phyloP scores from a whole-genome alignment of 345 rosid genomes.

The Pistacia integerrima region DNA sequence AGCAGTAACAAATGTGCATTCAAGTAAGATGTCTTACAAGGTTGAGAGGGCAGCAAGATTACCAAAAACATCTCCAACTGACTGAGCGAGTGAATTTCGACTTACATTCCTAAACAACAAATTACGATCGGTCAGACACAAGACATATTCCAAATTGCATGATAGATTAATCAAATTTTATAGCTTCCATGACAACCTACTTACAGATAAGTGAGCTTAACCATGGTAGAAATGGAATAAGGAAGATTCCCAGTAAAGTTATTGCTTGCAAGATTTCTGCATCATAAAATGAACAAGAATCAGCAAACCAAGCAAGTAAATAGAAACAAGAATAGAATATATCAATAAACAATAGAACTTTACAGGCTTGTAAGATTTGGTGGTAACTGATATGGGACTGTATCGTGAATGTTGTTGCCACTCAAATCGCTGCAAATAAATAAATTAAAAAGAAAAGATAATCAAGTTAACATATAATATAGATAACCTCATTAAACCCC shows the following conservation, averaged over 20 bases:
- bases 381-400: constrained; percentile 91
- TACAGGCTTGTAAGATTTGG: constrained; percentile 97
- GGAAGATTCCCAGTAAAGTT: constrained; percentile 91
- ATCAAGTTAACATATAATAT: background rate
- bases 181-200: constrained; percentile 39
- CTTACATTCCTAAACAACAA: constrained; percentile 65
- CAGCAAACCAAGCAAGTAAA: constrained; percentile 16
- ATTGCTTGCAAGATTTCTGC: constrained; percentile 89
- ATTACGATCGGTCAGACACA: constrained; percentile 13
- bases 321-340: constrained; percentile 12
- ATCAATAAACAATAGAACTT: constrained; percentile 21
- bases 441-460: constrained; percentile 7
- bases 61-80: constrained; percentile 72
- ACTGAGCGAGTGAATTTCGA: constrained; percentile 67
- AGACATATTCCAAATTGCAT: constrained; percentile 3
- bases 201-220: constrained; percentile 73
- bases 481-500: background rate
- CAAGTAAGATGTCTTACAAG: constrained; percentile 56
- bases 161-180: constrained; percentile 13
- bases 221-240: constrained; percentile 78
- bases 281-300: constrained; percentile 20
- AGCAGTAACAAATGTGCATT: background rate
- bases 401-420: constrained; percentile 76
- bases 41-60: constrained; percentile 54
- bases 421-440: constrained; percentile 75